Conservation (phyloP, 495 filamentous ascomycete species). For the Parathielavia hyrcaniae region DNA sequence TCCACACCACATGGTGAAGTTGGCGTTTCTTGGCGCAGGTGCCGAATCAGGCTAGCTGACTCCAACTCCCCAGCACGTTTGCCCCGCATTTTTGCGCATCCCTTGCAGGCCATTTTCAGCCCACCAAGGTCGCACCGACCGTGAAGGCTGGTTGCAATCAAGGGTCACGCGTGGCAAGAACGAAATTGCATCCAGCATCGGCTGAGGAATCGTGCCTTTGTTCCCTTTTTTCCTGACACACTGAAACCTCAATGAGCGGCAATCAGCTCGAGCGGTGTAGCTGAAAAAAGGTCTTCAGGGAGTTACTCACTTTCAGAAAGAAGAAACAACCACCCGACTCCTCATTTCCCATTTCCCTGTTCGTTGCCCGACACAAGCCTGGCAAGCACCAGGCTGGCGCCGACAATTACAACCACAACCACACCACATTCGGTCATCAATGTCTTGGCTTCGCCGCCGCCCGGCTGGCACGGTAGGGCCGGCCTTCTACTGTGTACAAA, state of each 20-base stretch:
- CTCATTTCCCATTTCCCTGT: background rate
- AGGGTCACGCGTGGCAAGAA: constrained; percentile 6
- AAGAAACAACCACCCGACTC: background rate
- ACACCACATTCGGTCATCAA: no score
- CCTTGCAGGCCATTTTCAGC: background rate
- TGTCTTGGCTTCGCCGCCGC: no score
- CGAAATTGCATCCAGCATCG: constrained; percentile 2
- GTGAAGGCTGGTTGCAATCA: constrained; percentile 1
- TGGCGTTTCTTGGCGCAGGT: background rate
- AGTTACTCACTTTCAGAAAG: no score
- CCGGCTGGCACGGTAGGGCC: no score
- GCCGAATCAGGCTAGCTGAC: background rate
- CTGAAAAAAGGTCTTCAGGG: no score
- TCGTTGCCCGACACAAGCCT: background rate
- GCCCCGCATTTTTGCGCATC: background rate
- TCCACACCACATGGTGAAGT: background rate
- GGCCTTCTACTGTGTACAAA: no score
- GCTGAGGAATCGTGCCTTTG: constrained; percentile 2
- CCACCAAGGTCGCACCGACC: constrained; percentile 6
- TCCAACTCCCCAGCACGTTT: background rate
- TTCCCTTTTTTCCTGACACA: background rate
- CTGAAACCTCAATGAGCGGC: no score
- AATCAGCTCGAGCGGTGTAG: no score
- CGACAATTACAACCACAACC: no score
- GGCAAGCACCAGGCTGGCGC: no score